Evolutionary conservation across 176 grass and related monocot genomes (phyloP).

Genomic region (Zea mays): Zm-B73-REFERENCE-NAM-5.0 NC_050098.1:190472001-190472500

Average conservation of each 20-base stretch:
- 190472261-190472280: not conserved
- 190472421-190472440: constrained; percentile 5
- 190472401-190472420: not conserved
- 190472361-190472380: not conserved
- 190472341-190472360: not conserved
- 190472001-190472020: constrained; percentile 9
- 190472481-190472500: constrained; percentile 1
- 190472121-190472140: constrained; percentile 42
- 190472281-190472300: not conserved
- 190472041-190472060: constrained; percentile 8
- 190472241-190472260: constrained; percentile 28
- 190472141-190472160: constrained; percentile 30
- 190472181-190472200: constrained; percentile 34
- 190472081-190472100: constrained; percentile 22
- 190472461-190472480: constrained; percentile 9
- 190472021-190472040: constrained; percentile 20
- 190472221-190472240: constrained; percentile 33
- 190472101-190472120: constrained; percentile 30
- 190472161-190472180: constrained; percentile 31
- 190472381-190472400: not conserved
- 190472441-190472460: not conserved
- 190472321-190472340: constrained; percentile 12
- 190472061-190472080: constrained; percentile 33
- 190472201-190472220: constrained; percentile 44
- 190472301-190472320: constrained; percentile 11